Percentiles rank a stretch among this genome's conserved stretches.
Evolutionary conservation across 306 rosid genomes (phyloP).

Genomic region (Heteromeles arbutifolia): DNA sequence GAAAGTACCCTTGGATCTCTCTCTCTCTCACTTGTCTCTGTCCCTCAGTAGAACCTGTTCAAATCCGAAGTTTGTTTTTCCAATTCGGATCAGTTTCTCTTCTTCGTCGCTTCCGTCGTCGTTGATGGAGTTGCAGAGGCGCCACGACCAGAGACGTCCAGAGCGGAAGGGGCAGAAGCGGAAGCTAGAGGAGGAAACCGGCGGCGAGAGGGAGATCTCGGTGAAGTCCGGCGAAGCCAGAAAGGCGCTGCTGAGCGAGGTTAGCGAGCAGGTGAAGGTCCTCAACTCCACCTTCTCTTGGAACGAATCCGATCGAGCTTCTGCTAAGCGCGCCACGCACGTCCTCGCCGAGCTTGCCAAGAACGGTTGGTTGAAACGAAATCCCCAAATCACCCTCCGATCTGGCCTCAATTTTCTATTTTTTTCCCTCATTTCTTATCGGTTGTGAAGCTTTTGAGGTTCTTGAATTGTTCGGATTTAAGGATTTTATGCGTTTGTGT

Average conservation of each 20-base stretch:
- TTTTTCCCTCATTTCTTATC: background rate
- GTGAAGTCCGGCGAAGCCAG: conserved; percentile 58
- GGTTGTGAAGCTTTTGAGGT: conserved; percentile 1
- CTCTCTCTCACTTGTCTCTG: background rate
- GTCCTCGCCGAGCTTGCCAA: conserved; percentile 97
- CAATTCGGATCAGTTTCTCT: conserved; percentile 28
- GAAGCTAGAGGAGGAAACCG: conserved; percentile 71
- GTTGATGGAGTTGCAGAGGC: conserved; percentile 68
- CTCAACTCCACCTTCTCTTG: conserved; percentile 73
- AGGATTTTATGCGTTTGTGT: conserved; percentile 19
- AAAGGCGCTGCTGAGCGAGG: conserved; percentile 53
- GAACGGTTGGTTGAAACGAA: conserved; percentile 43
- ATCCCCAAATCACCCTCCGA: conserved; percentile 19
- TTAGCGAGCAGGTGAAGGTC: conserved; percentile 49
- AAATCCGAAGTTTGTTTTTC: background rate
- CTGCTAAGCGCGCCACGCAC: conserved; percentile 93
- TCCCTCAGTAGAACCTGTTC: background rate
- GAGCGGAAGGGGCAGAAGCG: conserved; percentile 94
- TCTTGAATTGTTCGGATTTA: background rate
- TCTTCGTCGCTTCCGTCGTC: background rate
- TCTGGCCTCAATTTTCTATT: conserved; percentile 19
- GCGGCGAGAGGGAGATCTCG: conserved; percentile 59
- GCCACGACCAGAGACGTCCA: conserved; percentile 54
- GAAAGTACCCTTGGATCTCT: conserved; percentile 35
- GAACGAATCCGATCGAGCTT: conserved; percentile 77